Evolutionary conservation across 768 basidiomycete species (phyloP).

Genomic region (Calocera viscosa): DNA sequence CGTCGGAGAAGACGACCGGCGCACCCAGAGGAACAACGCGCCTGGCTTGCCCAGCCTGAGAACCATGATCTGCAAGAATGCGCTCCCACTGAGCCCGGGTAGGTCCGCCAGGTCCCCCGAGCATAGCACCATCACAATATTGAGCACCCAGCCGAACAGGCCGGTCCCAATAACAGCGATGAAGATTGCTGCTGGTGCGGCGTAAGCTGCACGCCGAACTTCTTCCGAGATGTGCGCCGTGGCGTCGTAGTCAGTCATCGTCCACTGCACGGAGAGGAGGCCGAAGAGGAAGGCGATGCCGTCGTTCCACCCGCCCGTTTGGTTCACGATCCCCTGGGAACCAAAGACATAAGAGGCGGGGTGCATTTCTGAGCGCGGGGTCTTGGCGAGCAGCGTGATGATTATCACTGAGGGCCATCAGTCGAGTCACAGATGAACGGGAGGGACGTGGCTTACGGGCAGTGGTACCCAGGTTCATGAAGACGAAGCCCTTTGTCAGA

Average conservation of each 20-base stretch:
- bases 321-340: constrained; percentile 56
- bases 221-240: constrained; percentile 51
- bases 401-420: constrained; percentile 48
- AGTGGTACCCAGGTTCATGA: constrained; percentile 75
- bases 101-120: constrained; percentile 58
- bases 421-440: not conserved
- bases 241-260: constrained; percentile 69
- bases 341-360: constrained; percentile 70
- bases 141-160: constrained; percentile 72
- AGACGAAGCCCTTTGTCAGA: constrained; percentile 66
- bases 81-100: constrained; percentile 37
- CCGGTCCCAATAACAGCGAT: constrained; percentile 64
- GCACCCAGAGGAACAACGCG: constrained; percentile 65
- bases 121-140: constrained; percentile 76
- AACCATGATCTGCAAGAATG: constrained; percentile 49
- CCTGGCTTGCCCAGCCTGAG: constrained; percentile 64
- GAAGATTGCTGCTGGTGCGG: constrained; percentile 52
- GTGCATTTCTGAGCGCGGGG: constrained; percentile 66
- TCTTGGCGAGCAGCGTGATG: constrained; percentile 67
- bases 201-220: constrained; percentile 66
- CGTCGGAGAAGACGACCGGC: constrained; percentile 8
- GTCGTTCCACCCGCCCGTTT: constrained; percentile 61
- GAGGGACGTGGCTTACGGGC: constrained; percentile 34
- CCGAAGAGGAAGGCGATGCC: constrained; percentile 79
- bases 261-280: constrained; percentile 77